Percentiles rank a stretch among this genome's conserved stretches.
Evolutionary conservation across 805 yeast species (phyloP).

Genomic region (Kockiozyma suomiensis): DNA sequence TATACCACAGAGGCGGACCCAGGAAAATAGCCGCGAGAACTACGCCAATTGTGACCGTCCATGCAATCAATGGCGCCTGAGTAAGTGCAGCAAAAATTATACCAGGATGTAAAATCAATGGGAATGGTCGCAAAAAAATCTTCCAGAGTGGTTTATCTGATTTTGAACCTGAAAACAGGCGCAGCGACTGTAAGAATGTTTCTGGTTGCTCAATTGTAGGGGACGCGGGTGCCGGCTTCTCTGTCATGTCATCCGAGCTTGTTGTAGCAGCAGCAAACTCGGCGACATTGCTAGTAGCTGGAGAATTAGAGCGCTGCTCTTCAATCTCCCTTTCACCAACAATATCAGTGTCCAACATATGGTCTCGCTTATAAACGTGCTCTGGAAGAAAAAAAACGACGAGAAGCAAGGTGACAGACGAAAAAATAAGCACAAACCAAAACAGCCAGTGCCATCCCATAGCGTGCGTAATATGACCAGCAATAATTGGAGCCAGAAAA

Average conservation of each 20-base stretch:
- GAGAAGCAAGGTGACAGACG: conserved; percentile 20
- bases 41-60: conserved; percentile 34
- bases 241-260: neutral
- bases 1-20: conserved; percentile 33
- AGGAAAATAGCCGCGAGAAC: conserved; percentile 32
- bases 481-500: conserved; percentile 30
- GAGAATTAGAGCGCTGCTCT: neutral
- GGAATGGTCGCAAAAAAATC: conserved; percentile 29
- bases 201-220: conserved; percentile 9
- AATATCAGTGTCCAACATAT: conserved; percentile 20
- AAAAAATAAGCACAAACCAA: conserved; percentile 26
- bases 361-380: conserved; percentile 23
- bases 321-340: conserved; percentile 12
- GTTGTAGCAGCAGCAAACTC: neutral
- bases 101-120: conserved; percentile 26
- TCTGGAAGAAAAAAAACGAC: conserved; percentile 32
- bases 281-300: neutral
- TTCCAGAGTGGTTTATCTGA: conserved; percentile 29
- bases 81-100: conserved; percentile 30
- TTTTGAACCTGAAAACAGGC: conserved; percentile 27
- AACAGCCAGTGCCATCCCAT: conserved; percentile 35
- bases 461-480: conserved; percentile 21
- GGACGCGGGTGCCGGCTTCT: neutral
- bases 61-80: conserved; percentile 33
- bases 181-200: conserved; percentile 20